These are phyloP conservation scores for Exophiala viscosa DNA, from an alignment of 2,329 filamentous ascomycete species.

Conservation along the genomic window DNA sequence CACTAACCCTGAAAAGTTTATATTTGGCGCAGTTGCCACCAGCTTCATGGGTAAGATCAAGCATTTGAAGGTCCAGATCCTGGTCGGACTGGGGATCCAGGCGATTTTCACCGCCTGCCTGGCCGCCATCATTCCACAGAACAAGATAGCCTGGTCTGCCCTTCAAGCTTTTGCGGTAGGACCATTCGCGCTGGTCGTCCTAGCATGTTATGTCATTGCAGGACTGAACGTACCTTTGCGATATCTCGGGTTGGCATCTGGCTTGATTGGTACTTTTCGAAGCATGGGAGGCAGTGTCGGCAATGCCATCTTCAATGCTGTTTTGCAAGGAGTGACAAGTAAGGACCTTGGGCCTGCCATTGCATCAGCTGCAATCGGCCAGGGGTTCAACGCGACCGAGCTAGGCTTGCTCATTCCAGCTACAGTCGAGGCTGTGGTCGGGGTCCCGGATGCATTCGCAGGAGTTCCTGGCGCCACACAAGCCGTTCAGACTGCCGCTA, in stretches of 20 bases:
- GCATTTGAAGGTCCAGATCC: slow-evolving; percentile 1
- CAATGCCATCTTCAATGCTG: slow-evolving; percentile 28
- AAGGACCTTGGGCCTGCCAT: neutral
- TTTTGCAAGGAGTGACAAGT: slow-evolving; percentile 15
- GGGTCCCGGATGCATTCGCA: slow-evolving; percentile 24
- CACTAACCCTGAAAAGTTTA: neutral
- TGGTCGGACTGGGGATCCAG: slow-evolving; percentile 20
- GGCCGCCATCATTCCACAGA: slow-evolving; percentile 1
- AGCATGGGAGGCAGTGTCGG: slow-evolving; percentile 22
- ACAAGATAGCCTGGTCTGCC: slow-evolving; percentile 20
- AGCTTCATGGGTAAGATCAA: slow-evolving; percentile 6
- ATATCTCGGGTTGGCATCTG: slow-evolving; percentile 6
- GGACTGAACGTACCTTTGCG: slow-evolving; percentile 3
- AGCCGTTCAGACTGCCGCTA: slow-evolving; percentile 34
- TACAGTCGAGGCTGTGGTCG: slow-evolving; percentile 31
- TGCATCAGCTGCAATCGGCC: slow-evolving; percentile 33
- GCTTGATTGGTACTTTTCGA: slow-evolving; percentile 13
- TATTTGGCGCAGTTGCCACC: slow-evolving; percentile 3
- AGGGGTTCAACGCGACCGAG: slow-evolving; percentile 37
- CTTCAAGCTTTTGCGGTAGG: slow-evolving; percentile 20
- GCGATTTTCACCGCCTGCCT: slow-evolving; percentile 25
- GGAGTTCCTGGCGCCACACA: slow-evolving; percentile 35
- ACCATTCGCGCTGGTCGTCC: neutral
- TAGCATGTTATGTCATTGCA: slow-evolving; percentile 1
- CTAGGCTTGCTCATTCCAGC: slow-evolving; percentile 35